A percentile compares a stretch with the other conserved stretches of the same genome.
These are phyloP conservation scores for Fusarium multiceps DNA, from an alignment of 2,329 filamentous ascomycete genomes.

Conservation along the genomic window DNA sequence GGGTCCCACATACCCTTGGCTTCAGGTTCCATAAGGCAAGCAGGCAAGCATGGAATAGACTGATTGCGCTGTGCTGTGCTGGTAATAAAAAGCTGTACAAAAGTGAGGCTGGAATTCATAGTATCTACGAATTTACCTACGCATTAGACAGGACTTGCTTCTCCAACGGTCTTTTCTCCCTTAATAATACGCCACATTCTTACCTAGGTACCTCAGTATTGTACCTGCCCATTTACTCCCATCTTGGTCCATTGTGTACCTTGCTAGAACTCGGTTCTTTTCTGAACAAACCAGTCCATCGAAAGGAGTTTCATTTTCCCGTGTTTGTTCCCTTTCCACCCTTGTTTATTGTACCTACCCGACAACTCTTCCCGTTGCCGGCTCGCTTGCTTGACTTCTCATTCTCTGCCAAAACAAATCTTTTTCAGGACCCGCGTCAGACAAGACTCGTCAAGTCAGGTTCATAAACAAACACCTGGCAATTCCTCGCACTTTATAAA, in stretches of 20 bases:
- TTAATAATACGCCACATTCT: conserved; percentile 14
- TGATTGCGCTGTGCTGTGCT: background rate
- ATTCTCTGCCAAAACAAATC: conserved; percentile 15
- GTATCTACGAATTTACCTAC: background rate
- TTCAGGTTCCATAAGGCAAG: background rate
- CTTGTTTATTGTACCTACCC: conserved; percentile 7
- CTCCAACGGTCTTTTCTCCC: conserved; percentile 4
- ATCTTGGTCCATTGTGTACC: background rate
- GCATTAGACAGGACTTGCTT: background rate
- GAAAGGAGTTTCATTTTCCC: conserved; percentile 20
- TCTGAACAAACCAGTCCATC: conserved; percentile 14
- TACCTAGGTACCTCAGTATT: background rate
- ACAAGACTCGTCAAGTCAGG: conserved; percentile 23
- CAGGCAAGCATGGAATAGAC: background rate
- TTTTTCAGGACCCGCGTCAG: conserved; percentile 17
- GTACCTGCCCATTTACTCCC: background rate
- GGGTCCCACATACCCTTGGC: background rate
- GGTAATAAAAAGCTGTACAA: background rate
- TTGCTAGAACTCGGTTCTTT: background rate
- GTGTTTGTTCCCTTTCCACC: conserved; percentile 20
- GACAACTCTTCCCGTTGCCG: conserved; percentile 18
- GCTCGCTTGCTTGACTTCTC: conserved; percentile 8
- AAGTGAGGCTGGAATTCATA: background rate
- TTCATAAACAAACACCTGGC: conserved; percentile 12
- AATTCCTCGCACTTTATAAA: background rate